A percentile compares a stretch with the other conserved stretches of the same genome.
These are phyloP conservation scores for Boletus pseudopeckii DNA, from an alignment of 768 basidiomycete species.

Conservation along the genomic window DNA sequence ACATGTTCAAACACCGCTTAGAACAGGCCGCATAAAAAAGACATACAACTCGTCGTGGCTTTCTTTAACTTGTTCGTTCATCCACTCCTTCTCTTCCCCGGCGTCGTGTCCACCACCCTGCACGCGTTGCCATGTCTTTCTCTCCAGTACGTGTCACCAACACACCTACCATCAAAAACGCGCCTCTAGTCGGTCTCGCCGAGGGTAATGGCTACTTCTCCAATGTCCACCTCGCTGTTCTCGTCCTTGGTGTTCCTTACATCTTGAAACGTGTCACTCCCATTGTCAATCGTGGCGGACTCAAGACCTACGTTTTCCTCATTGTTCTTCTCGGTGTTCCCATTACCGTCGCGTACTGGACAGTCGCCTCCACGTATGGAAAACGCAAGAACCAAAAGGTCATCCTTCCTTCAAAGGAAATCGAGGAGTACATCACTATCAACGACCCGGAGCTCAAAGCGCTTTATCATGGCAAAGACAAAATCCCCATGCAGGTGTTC, in stretches of 20 bases:
- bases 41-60: background rate
- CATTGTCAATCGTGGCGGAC: conserved; percentile 77
- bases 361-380: conserved; percentile 79
- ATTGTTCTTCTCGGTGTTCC: conserved; percentile 72
- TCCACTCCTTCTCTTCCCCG: conserved; percentile 14
- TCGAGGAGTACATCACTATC: conserved; percentile 89
- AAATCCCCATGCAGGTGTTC: conserved; percentile 97
- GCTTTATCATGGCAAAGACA: conserved; percentile 77
- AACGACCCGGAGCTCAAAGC: conserved; percentile 78
- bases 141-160: conserved; percentile 58
- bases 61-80: conserved; percentile 14
- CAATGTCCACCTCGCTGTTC: conserved; percentile 73
- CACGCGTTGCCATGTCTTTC: conserved; percentile 37
- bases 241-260: conserved; percentile 80
- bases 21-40: conserved; percentile 16
- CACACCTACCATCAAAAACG: conserved; percentile 79
- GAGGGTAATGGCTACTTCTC: conserved; percentile 86
- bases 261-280: conserved; percentile 80
- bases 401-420: conserved; percentile 74
- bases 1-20: conserved; percentile 18
- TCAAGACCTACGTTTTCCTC: conserved; percentile 83
- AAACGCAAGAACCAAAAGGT: conserved; percentile 82
- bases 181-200: conserved; percentile 74
- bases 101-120: conserved; percentile 1
- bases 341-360: conserved; percentile 85